These are phyloP conservation scores for Apiotrichum gamsii DNA, from an alignment of 1,284 basidiomycete species.

Conservation along the genomic window DNA sequence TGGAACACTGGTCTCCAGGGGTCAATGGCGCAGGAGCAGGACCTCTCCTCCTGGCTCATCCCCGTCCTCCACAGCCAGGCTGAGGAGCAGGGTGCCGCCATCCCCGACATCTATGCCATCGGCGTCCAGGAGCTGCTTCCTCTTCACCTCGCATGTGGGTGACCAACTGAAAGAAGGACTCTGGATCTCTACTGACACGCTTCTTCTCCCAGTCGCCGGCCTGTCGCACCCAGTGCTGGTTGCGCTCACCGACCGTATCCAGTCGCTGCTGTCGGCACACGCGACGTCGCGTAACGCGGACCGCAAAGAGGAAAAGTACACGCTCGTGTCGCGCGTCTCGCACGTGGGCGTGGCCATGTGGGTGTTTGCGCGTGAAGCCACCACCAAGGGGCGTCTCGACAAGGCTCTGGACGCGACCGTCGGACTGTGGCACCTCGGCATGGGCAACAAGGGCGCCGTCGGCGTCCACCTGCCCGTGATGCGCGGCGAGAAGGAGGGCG, in stretches of 20 bases:
- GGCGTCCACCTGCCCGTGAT: slow-evolving; percentile 73
- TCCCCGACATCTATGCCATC: slow-evolving; percentile 77
- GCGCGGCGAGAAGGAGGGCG: slow-evolving; percentile 51
- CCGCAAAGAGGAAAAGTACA: slow-evolving; percentile 29
- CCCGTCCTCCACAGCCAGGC: slow-evolving; percentile 37
- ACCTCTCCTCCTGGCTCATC: slow-evolving; percentile 45
- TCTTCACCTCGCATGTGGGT: slow-evolving; percentile 44
- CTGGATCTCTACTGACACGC: not conserved
- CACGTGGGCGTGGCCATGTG: slow-evolving; percentile 45
- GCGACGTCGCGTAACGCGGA: slow-evolving; percentile 32
- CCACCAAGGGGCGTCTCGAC: slow-evolving; percentile 30
- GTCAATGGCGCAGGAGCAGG: slow-evolving; percentile 41
- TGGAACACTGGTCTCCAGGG: slow-evolving; percentile 47
- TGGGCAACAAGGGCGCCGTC: slow-evolving; percentile 96
- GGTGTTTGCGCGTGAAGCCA: slow-evolving; percentile 42
- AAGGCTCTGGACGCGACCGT: slow-evolving; percentile 26
- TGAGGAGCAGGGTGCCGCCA: slow-evolving; percentile 18
- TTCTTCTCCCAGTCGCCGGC: slow-evolving; percentile 28
- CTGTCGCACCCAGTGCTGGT: slow-evolving; percentile 30
- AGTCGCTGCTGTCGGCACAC: slow-evolving; percentile 40
- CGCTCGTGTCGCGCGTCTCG: slow-evolving; percentile 32
- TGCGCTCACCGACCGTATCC: slow-evolving; percentile 37
- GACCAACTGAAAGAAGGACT: too few species aligned
- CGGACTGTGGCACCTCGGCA: slow-evolving; percentile 50
- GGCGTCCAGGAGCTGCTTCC: slow-evolving; percentile 91